Percentiles rank a stretch among this genome's conserved stretches.
Evolutionary conservation across 176 grass and related monocot genomes (phyloP).

Genomic region (Cocos nucifera): DNA sequence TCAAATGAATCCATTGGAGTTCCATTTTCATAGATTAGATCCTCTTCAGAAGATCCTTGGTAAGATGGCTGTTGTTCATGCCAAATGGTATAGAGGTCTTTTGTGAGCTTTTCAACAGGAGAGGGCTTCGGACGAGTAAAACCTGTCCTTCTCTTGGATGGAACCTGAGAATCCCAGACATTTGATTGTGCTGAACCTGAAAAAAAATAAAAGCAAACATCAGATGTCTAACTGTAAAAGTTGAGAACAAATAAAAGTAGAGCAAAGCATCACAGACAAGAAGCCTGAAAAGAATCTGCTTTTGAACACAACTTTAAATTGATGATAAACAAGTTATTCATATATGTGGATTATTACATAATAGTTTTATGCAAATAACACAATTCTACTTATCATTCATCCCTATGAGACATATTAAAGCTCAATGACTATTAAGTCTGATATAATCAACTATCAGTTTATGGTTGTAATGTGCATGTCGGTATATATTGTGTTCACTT

Average conservation of each 20-base stretch:
- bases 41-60: constrained; percentile 54
- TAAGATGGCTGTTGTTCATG: constrained; percentile 47
- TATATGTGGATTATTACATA: no score
- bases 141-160: constrained; percentile 72
- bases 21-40: constrained; percentile 65
- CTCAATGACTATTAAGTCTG: no score
- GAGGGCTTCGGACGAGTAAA: constrained; percentile 44
- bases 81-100: constrained; percentile 83
- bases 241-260: not conserved
- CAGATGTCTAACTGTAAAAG: not conserved
- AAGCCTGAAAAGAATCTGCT: no score
- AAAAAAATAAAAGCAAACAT: constrained; percentile 13
- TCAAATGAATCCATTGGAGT: constrained; percentile 65
- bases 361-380: no score
- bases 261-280: no score
- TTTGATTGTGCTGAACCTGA: constrained; percentile 86
- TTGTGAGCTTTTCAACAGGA: constrained; percentile 64
- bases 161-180: constrained; percentile 67
- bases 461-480: no score
- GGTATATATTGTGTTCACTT: no score
- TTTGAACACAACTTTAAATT: no score
- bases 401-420: no score
- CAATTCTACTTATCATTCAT: no score
- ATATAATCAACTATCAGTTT: no score
- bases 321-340: no score